Percentiles rank a stretch among this genome's conserved stretches.
Evolutionary conservation across 352 stramenopile genomes (phyloP).

Genomic region (Blastocystis sp.): DNA sequence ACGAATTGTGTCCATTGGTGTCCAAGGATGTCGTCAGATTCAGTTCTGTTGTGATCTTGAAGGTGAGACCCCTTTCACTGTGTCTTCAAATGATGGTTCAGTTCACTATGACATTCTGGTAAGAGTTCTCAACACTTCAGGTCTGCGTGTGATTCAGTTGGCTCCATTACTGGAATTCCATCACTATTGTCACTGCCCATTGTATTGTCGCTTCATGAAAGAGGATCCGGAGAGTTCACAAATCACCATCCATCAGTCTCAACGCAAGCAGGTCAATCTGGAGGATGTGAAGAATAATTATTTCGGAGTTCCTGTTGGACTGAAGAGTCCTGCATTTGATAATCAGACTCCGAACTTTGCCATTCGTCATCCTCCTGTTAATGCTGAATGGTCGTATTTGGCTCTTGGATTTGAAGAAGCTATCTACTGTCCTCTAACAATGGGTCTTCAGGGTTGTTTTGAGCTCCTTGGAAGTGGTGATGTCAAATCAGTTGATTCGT

Average conservation of each 20-base stretch:
- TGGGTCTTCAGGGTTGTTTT: background rate
- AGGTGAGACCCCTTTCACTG: background rate
- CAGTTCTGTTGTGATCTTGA: slow-evolving; percentile 48
- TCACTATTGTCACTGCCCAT: background rate
- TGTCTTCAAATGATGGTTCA: background rate
- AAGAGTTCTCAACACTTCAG: background rate
- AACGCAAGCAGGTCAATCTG: slow-evolving; percentile 32
- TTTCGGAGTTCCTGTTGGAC: background rate
- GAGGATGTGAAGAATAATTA: background rate
- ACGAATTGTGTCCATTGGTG: background rate
- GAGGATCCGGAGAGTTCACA: background rate
- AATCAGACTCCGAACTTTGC: background rate
- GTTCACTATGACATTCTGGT: background rate
- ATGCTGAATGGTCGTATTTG: background rate
- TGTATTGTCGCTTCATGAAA: background rate
- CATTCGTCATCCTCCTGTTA: background rate
- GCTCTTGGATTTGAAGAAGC: background rate
- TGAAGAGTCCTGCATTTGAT: slow-evolving; percentile 15
- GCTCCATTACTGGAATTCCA: background rate
- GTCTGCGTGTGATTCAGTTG: background rate
- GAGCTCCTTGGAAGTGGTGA: background rate
- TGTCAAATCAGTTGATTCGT: background rate
- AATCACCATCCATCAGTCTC: background rate
- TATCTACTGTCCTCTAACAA: background rate
- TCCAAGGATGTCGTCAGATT: background rate